phyloP scores from a whole-genome alignment of 2,329 filamentous ascomycete genomes.

The Stemphylium lycopersici region DNA sequence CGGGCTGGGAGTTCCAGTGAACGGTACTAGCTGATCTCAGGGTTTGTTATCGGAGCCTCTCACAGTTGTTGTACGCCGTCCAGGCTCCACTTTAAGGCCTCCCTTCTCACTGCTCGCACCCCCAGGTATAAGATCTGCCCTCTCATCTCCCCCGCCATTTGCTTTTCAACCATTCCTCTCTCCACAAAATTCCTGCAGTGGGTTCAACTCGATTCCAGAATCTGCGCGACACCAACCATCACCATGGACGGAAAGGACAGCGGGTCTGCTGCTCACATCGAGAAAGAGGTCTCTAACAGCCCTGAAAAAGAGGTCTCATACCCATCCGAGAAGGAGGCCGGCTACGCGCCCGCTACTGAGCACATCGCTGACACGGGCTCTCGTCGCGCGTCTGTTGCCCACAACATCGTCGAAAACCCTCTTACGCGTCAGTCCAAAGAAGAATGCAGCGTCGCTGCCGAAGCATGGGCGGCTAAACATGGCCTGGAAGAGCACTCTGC shows the following conservation, averaged over 20 bases:
- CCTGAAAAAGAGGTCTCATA: conserved; percentile 9
- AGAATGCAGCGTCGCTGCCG: conserved; percentile 61
- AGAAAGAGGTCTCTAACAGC: background rate
- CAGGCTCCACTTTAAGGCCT: conserved; percentile 15
- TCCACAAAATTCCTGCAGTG: background rate
- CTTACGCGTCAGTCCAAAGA: conserved; percentile 56
- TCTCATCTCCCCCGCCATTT: conserved; percentile 5
- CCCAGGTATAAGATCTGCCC: conserved; percentile 11
- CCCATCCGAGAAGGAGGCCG: conserved; percentile 4
- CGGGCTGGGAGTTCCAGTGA: background rate
- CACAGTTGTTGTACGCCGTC: conserved; percentile 10
- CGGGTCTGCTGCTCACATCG: background rate
- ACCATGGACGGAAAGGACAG: conserved; percentile 14
- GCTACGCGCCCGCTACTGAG: conserved; percentile 5
- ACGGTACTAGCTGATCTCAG: background rate
- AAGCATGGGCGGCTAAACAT: conserved; percentile 66
- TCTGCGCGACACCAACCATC: background rate
- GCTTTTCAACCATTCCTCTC: background rate
- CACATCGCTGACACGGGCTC: conserved; percentile 16
- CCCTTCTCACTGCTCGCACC: conserved; percentile 8
- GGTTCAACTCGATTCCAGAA: background rate
- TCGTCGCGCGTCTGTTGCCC: conserved; percentile 50
- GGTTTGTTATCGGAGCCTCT: background rate
- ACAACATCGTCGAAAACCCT: conserved; percentile 51
- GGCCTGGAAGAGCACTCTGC: conserved; percentile 64